Conservation (phyloP, 1,139 yeast genomes). For the Hyphopichia pseudoburtonii region DNA sequence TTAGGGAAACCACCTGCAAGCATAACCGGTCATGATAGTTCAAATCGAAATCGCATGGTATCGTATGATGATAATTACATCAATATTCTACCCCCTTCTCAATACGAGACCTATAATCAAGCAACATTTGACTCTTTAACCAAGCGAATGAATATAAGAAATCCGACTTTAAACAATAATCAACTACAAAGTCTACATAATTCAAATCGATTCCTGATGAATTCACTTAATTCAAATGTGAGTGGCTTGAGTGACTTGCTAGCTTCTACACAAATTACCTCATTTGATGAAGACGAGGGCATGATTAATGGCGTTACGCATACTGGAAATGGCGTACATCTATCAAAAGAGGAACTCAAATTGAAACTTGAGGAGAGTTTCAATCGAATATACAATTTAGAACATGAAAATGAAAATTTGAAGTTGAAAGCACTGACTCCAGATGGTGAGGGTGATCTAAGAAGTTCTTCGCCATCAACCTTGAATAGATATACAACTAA, state of each 20-base stretch:
- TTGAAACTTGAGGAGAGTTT: constrained; percentile 41
- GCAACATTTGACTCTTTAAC: constrained; percentile 31
- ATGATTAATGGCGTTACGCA: constrained; percentile 9
- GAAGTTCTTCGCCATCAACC: not conserved
- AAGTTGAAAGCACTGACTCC: constrained; percentile 8
- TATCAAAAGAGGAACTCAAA: constrained; percentile 37
- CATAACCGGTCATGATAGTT: not conserved
- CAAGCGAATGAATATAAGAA: constrained; percentile 17
- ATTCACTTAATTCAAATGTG: constrained; percentile 41
- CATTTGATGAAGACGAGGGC: constrained; percentile 30
- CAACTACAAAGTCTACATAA: constrained; percentile 6
- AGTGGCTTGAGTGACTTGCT: constrained; percentile 44
- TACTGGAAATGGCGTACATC: constrained; percentile 5
- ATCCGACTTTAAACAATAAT: constrained; percentile 7
- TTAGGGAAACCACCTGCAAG: not conserved
- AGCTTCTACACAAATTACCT: constrained; percentile 38
- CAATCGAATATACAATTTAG: constrained; percentile 35
- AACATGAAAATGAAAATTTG: constrained; percentile 27
- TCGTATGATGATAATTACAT: constrained; percentile 32
- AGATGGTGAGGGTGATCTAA: not conserved
- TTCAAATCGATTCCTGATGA: constrained; percentile 36
- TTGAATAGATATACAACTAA: not conserved
- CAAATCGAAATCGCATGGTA: constrained; percentile 7
- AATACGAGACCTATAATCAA: constrained; percentile 35
- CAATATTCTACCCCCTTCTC: constrained; percentile 24